phyloP scores from a whole-genome alignment of 2,329 filamentous ascomycete genomes.

The Ustilaginoidea virens region DNA sequence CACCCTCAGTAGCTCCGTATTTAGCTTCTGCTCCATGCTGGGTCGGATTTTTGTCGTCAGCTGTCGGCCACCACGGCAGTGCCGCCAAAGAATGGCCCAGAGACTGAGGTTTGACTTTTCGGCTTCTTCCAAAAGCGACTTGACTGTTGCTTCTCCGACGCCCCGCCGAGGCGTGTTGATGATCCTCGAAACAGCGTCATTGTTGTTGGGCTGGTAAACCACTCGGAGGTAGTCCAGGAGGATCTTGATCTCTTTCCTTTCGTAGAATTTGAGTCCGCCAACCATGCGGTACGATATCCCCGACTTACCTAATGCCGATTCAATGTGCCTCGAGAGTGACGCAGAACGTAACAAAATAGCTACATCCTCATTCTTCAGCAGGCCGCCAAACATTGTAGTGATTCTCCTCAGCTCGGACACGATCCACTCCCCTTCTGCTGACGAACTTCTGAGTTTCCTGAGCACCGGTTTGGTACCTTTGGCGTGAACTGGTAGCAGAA shows the following conservation, averaged over 20 bases:
- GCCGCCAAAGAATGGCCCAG: constrained; percentile 54
- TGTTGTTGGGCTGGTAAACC: constrained; percentile 71
- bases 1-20: constrained; percentile 31
- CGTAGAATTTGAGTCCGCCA: constrained; percentile 79
- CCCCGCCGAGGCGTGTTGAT: constrained; percentile 73
- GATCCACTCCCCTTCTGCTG: constrained; percentile 74
- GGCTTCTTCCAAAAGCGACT: constrained; percentile 60
- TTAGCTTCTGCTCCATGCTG: constrained; percentile 36
- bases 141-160: constrained; percentile 67
- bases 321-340: constrained; percentile 69
- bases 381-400: constrained; percentile 52
- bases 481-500: constrained; percentile 63
- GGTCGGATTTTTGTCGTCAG: constrained; percentile 34
- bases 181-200: constrained; percentile 68
- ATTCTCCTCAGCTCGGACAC: constrained; percentile 66
- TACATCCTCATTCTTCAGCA: constrained; percentile 63
- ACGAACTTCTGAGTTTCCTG: constrained; percentile 53
- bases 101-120: constrained; percentile 53
- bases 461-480: constrained; percentile 70
- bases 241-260: constrained; percentile 75
- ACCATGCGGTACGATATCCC: constrained; percentile 89
- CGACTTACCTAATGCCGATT: constrained; percentile 62
- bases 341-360: constrained; percentile 80
- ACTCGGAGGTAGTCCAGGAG: constrained; percentile 79
- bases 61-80: constrained; percentile 32